These are phyloP conservation scores for Epithele typhae DNA, from an alignment of 768 basidiomycete species.

Conservation along the genomic window DNA sequence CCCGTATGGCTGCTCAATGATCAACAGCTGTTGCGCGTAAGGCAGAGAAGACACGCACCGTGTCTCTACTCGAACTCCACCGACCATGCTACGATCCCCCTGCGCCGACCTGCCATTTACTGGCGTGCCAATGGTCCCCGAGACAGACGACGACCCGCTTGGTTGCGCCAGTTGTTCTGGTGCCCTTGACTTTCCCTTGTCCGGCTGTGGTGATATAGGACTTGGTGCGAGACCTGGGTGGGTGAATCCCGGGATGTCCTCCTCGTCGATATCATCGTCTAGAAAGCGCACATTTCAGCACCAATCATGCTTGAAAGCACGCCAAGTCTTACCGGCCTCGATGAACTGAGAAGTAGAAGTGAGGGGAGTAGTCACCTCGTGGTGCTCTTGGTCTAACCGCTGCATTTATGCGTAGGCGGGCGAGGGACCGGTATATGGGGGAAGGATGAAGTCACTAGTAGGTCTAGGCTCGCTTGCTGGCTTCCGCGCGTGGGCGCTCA, in stretches of 20 bases:
- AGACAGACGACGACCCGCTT: slow-evolving; percentile 38
- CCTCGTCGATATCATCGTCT: slow-evolving; percentile 82
- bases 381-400: slow-evolving; percentile 16
- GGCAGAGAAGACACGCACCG: slow-evolving; percentile 57
- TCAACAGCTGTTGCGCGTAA: no score
- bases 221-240: slow-evolving; percentile 47
- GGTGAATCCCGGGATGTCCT: slow-evolving; percentile 74
- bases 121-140: slow-evolving; percentile 67
- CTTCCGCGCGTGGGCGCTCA: no score
- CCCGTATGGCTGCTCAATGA: slow-evolving; percentile 59
- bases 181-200: slow-evolving; percentile 74
- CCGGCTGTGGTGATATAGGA: slow-evolving; percentile 35
- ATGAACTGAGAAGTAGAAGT: slow-evolving; percentile 74
- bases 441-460: not conserved
- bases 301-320: not conserved
- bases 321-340: slow-evolving; percentile 53
- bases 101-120: slow-evolving; percentile 29
- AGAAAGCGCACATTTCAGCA: slow-evolving; percentile 29
- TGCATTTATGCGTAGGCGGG: slow-evolving; percentile 7
- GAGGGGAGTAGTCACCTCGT: slow-evolving; percentile 19
- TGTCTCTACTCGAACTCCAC: slow-evolving; percentile 87
- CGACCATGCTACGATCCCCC: slow-evolving; percentile 60
- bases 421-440: not conserved
- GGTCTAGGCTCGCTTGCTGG: no score
- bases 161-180: slow-evolving; percentile 48